A percentile compares a stretch with the other conserved stretches of the same genome.
These are phyloP conservation scores for Graphiopsis chlorocephala DNA, from an alignment of 2,329 filamentous ascomycete species.

Conservation along the genomic window DNA sequence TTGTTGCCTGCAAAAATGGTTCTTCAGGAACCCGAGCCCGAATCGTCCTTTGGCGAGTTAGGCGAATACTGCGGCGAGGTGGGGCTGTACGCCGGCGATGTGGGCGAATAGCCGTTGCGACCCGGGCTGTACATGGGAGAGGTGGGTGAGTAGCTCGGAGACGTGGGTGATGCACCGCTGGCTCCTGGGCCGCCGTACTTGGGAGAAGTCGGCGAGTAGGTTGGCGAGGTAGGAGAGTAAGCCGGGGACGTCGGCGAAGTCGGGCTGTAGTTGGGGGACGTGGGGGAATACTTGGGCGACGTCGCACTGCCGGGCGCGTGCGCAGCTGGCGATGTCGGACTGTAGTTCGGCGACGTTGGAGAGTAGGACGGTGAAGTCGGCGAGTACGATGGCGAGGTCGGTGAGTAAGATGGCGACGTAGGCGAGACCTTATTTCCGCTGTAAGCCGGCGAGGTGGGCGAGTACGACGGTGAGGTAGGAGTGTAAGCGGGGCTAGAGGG, in stretches of 20 bases:
- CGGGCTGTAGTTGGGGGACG: constrained; percentile 49
- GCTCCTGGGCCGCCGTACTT: constrained; percentile 35
- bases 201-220: constrained; percentile 51
- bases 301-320: constrained; percentile 35
- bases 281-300: constrained; percentile 52
- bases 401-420: constrained; percentile 67
- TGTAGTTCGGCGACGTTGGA: constrained; percentile 55
- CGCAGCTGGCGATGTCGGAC: constrained; percentile 41
- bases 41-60: constrained; percentile 34
- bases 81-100: constrained; percentile 27
- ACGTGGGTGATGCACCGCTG: constrained; percentile 50
- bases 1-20: constrained; percentile 6
- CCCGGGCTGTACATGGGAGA: constrained; percentile 53
- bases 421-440: constrained; percentile 33
- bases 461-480: constrained; percentile 36
- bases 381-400: constrained; percentile 62
- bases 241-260: constrained; percentile 61
- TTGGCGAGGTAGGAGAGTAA: constrained; percentile 60
- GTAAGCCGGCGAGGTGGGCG: constrained; percentile 37
- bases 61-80: constrained; percentile 30
- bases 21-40: constrained; percentile 12
- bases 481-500: constrained; percentile 54
- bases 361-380: constrained; percentile 67
- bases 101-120: constrained; percentile 38
- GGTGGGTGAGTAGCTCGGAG: constrained; percentile 52